phyloP scores from a whole-genome alignment of 1,139 yeast species.

The Geotrichum europaeum region DNA sequence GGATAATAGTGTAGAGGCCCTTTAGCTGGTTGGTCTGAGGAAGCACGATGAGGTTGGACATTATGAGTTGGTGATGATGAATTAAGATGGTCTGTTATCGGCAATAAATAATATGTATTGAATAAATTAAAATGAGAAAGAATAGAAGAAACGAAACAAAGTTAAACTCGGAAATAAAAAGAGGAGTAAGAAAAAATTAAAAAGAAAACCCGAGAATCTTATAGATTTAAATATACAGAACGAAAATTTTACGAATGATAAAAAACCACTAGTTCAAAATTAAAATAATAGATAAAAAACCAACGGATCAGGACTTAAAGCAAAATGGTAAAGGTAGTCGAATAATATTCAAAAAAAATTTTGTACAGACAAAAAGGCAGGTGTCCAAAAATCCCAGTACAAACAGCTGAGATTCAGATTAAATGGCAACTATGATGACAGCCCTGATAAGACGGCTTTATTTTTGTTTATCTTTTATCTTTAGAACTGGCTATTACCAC shows the following conservation, averaged over 20 bases:
- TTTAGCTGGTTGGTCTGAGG: conserved; percentile 85
- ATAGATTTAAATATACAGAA: background rate
- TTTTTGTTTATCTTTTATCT: too few relatives aligned
- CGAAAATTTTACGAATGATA: background rate
- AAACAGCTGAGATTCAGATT: too few relatives aligned
- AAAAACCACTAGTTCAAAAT: background rate
- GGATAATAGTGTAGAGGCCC: conserved; percentile 83
- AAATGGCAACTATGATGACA: too few relatives aligned
- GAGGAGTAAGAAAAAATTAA: background rate
- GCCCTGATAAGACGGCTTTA: too few relatives aligned
- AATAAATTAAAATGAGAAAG: background rate
- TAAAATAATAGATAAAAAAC: too few relatives aligned
- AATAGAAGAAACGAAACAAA: background rate
- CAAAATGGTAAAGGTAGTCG: too few relatives aligned
- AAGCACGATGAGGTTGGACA: conserved; percentile 37
- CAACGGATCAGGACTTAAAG: too few relatives aligned
- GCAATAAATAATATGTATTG: background rate
- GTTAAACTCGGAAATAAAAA: background rate
- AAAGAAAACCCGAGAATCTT: background rate
- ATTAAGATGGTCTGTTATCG: background rate
- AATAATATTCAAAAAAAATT: too few relatives aligned
- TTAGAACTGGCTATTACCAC: too few relatives aligned
- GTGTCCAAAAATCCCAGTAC: too few relatives aligned
- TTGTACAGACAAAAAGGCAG: too few relatives aligned
- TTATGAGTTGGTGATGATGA: background rate